Evolutionary conservation across 2,329 filamentous ascomycete genomes (phyloP), one percentile per base, ranked within the genome.

Genomic region (Zasmidium cellare): DNA sequence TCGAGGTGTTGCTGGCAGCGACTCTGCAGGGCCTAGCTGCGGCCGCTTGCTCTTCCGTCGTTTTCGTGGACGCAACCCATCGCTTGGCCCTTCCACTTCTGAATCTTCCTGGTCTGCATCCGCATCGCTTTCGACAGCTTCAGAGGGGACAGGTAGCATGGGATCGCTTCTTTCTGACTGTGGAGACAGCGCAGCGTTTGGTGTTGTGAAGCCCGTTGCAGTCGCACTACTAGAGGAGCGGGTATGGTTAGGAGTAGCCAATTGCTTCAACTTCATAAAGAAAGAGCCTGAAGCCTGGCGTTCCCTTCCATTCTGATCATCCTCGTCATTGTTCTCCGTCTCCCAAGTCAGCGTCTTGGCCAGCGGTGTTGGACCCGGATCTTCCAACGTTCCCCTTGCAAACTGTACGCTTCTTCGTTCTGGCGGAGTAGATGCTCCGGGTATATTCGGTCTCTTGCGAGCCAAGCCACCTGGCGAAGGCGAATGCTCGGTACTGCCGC

Each of bases 51-150:
- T 86, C 70, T 84, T 85, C 63, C 85, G 83, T 73, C 86, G 87
- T 73, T 82, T 87, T 74, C 84, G 89, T 28, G 79, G 79, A 61
- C 82, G 83, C 16, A 44, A 7, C 1, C 74, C 68, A 53, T 79
- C 77, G n/a, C 49, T 41, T 14, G 76, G 71, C n/a, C 75, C 68
- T 18, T 77, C 76, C n/a, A 81, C 82, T 70, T 65, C 67, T 5
- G 72, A 71, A 12, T 74, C 76, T 60, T 96, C 92, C 53, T 92
- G 91, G 0, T 96, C 92, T 1, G 88, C 90, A 72, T 94, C 91
- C 0, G 89, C 87, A 68, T 89, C 87, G 14, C 81, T 85, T 72
- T 92, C 90, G 18, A 65, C 58, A 16, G 51, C 58, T 46, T 67
- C 68, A 14, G 61, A 55, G 9, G 68, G 61, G 16, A 67, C 62